These are phyloP conservation scores for Lodderomyces metapsilosis DNA, from an alignment of 1,139 yeast species.

Conservation along the genomic window DNA sequence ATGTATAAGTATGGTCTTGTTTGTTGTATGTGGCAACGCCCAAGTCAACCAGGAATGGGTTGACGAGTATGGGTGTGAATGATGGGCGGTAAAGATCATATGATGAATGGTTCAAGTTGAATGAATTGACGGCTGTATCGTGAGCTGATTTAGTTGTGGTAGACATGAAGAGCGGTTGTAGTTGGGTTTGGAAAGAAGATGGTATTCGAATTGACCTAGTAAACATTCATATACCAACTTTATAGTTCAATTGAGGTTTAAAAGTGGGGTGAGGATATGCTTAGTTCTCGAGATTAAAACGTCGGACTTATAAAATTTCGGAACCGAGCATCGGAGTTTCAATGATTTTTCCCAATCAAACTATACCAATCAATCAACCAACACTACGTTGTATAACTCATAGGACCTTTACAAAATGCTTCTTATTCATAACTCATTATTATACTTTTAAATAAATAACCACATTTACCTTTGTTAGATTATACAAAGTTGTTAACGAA, in stretches of 20 bases:
- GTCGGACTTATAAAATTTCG: conserved; percentile 2
- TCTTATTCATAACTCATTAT: not conserved
- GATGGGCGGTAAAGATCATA: conserved; percentile 61
- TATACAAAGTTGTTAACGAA: conserved; percentile 15
- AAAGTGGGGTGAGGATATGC: not conserved
- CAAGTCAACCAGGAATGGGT: conserved; percentile 41
- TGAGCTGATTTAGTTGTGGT: conserved; percentile 16
- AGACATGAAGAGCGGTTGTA: too few relatives aligned
- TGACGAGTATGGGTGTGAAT: conserved; percentile 47
- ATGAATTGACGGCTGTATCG: conserved; percentile 42
- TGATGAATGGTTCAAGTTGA: conserved; percentile 50
- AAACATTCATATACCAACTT: not conserved
- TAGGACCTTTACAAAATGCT: too few relatives aligned
- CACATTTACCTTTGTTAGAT: conserved; percentile 3
- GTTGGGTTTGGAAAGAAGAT: too few relatives aligned
- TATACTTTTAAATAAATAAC: not conserved
- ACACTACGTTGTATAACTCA: too few relatives aligned
- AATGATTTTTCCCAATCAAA: not conserved
- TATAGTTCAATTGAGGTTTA: not conserved
- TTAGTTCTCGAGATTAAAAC: not conserved
- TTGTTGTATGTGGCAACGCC: conserved; percentile 22
- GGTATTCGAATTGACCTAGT: not conserved
- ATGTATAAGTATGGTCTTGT: conserved; percentile 12
- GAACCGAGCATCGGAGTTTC: not conserved
- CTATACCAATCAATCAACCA: too few relatives aligned